Conservation (phyloP, 345 rosid species). For the Capsella bursapastoris region DNA sequence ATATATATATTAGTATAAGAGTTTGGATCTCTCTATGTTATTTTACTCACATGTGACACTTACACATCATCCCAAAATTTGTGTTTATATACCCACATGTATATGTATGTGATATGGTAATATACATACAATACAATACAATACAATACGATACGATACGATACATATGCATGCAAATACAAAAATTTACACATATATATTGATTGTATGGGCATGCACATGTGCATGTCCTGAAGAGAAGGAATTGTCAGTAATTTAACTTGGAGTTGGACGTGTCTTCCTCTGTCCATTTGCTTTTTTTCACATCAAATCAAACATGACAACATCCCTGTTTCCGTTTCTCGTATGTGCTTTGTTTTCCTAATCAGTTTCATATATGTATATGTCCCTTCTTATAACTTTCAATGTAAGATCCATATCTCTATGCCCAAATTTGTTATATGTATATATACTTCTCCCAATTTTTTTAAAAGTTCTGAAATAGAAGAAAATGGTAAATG, state of each 20-base stretch:
- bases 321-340: neutral
- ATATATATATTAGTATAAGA: neutral
- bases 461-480: no score
- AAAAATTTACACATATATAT: neutral
- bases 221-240: conserved; percentile 22
- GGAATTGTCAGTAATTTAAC: conserved; percentile 23
- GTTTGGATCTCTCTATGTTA: neutral
- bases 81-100: neutral
- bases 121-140: neutral
- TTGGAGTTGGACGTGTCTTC: conserved; percentile 5
- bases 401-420: neutral
- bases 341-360: conserved; percentile 4
- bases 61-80: conserved; percentile 1
- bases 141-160: neutral
- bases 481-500: neutral
- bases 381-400: no score
- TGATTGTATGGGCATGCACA: neutral
- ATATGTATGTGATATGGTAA: neutral
- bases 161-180: neutral
- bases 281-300: neutral
- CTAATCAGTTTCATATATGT: conserved; percentile 8
- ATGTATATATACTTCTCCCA: no score
- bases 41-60: neutral
- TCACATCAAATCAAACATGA: neutral
- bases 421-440: no score